Evolutionary conservation across 2,329 filamentous ascomycete genomes (phyloP), one percentile per base, ranked within the genome.

Genomic region (Colletotrichum camelliae): DNA sequence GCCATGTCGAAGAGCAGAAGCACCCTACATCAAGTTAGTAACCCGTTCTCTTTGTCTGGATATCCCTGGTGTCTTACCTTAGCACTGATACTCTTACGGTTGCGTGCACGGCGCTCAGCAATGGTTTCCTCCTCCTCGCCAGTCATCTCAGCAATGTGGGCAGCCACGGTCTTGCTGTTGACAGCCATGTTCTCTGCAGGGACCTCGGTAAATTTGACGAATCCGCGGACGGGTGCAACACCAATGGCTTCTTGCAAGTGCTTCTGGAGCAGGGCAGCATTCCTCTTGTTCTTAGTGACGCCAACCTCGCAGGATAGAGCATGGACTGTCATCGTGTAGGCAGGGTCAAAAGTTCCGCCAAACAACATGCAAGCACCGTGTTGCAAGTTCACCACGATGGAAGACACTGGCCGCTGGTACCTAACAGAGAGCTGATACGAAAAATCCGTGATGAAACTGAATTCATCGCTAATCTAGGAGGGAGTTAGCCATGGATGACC

Each of bases 281-380:
- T 97, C 77, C 95, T 92, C 82, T 94, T 94, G 85, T 98, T 98
- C 68, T 92, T 95, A 5, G 92, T 90, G 0, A 94, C 91, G 76
- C 93, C 92, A 73, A 97, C 86, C 78, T 95, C 90, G 13, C 88
- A 88, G 1, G 94, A 89, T 12, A 97, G 87, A 1, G 95, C 93
- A 43, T 90, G 93, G 75, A 98, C 90, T 39, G 91, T 93, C 80
- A 98, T 87, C 75, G 93, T 90, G 81, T 98, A 98, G 24, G 95
- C 94, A 5, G 95, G 94, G 67, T 96, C 93, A 77, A 95, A 94
- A 7, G 92, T 93, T 43, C 93, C 94, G 3, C 91, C 94, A 76
- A 96, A 93, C 71, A 95, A 87, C 79, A 98, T 90, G 81, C 93
- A 94, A 16, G 91, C 90, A 31, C 93, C 93, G 80, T 97, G 94